These are phyloP conservation scores for Globisporangium splendens DNA, from an alignment of 352 stramenopile genomes.

Conservation along the genomic window DNA sequence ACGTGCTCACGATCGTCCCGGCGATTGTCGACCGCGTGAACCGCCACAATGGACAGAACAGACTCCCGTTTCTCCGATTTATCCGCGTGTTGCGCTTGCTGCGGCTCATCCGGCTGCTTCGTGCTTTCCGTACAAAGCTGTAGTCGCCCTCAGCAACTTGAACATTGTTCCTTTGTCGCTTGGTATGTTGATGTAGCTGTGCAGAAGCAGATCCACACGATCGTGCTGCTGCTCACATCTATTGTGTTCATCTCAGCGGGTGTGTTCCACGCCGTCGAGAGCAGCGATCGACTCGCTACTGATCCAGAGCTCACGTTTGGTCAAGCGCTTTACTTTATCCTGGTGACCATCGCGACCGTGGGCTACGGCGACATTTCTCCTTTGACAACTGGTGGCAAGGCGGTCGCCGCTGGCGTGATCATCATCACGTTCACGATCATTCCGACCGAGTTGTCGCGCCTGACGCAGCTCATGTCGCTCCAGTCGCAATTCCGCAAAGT, in stretches of 20 bases:
- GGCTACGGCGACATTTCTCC: too few species aligned
- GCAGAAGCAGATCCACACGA: conserved; percentile 62
- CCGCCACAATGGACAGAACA: conserved; percentile 4
- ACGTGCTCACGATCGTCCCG: conserved; percentile 57
- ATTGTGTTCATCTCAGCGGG: too few species aligned
- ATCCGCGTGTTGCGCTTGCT: conserved; percentile 57
- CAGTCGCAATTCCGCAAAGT: conserved; percentile 63
- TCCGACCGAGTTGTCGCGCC: conserved; percentile 43
- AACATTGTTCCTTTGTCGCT: too few species aligned
- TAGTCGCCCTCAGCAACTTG: conserved; percentile 11
- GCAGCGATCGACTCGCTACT: too few species aligned
- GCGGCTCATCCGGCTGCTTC: conserved; percentile 46
- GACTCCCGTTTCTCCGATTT: conserved; percentile 59
- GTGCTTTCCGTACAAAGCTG: conserved; percentile 11
- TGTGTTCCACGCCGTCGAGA: too few species aligned
- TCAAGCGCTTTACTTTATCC: too few species aligned
- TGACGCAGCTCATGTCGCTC: conserved; percentile 54
- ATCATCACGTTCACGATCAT: conserved; percentile 58
- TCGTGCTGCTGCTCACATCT: conserved; percentile 58
- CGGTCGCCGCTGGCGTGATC: conserved; percentile 47
- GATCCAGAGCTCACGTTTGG: too few species aligned
- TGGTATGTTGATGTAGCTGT: conserved; percentile 10
- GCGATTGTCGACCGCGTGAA: conserved; percentile 36
- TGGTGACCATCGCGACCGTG: too few species aligned
- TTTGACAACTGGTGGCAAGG: too few species aligned